phyloP scores from a whole-genome alignment of 805 yeast species.

The Saturnispora galanensis region DNA sequence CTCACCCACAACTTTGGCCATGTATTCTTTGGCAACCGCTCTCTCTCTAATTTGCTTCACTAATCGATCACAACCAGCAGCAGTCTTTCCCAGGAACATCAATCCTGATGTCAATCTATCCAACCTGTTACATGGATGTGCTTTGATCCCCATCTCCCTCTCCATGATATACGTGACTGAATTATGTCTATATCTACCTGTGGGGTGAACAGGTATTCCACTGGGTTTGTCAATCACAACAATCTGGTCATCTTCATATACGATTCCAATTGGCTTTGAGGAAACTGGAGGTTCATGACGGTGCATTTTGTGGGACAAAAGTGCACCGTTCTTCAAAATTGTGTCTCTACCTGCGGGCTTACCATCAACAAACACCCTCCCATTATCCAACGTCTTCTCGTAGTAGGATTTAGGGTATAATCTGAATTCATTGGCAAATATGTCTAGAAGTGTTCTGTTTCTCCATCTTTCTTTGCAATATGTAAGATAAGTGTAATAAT shows the following conservation, averaged over 20 bases:
- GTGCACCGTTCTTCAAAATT: constrained; percentile 69
- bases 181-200: constrained; percentile 72
- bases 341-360: constrained; percentile 55
- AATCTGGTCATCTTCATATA: constrained; percentile 63
- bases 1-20: constrained; percentile 81
- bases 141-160: constrained; percentile 53
- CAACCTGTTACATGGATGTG: constrained; percentile 79
- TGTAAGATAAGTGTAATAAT: constrained; percentile 81
- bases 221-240: constrained; percentile 88
- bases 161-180: constrained; percentile 71
- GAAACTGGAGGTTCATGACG: constrained; percentile 86
- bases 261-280: constrained; percentile 49
- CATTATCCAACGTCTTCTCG: constrained; percentile 40
- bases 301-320: constrained; percentile 69
- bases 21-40: constrained; percentile 67
- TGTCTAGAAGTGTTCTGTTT: constrained; percentile 67
- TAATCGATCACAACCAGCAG: constrained; percentile 68
- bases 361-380: constrained; percentile 68
- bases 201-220: constrained; percentile 93
- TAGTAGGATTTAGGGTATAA: constrained; percentile 66
- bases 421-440: constrained; percentile 77
- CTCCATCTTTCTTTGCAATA: constrained; percentile 91
- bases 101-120: constrained; percentile 90
- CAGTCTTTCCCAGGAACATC: constrained; percentile 80
- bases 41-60: constrained; percentile 65